Base-by-base conservation (phyloP, 1,284 basidiomycete species). In the Apiotrichum montevideense region DNA sequence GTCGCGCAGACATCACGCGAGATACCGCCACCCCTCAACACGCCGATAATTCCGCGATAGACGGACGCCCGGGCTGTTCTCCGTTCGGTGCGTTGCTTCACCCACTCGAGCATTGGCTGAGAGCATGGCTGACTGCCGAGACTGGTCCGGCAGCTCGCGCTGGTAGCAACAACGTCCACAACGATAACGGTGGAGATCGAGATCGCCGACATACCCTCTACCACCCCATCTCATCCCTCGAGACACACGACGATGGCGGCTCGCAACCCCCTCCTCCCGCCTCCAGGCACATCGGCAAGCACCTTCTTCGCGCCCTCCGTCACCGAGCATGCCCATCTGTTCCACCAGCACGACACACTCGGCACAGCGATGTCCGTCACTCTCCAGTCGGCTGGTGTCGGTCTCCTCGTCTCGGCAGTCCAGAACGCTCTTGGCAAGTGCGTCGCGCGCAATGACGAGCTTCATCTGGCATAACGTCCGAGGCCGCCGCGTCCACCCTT, bases 381-480 rank as follows among this genome's bases (percentile, higher is more conserved):
- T 42, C 76, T 87, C 14, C 85, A 90, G 72, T 82, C 83, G 55
- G 87, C 83, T 43, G 83, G 81, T 57, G 84, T 89, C 55, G 90
- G 90, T 46, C 80, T 85, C 58, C 81, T 91, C 71, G 83, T 90
- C 74, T 88, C 87, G 68, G 80, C 87, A 29, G 80, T 92, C 44
- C 90, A 92, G 78, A 93, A 93, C 80, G 86, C 91, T 45, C 78
- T 95, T 62, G 83, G 85, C 51, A 82, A 65, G 74, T 76, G 63
- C 62, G 74, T 71, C 15, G 29, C 21, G 10, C 13, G 13, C n/a
- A 13, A 33, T 21, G 6, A 13, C 2, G 13, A n/a, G 46, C 21
- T 21, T 21, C 21, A 21, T 21, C 21, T 21, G 21, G 21, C 21
- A 21, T 21, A 21, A 21, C 21, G 21, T 21, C 21, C 21, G 21